Conservation (phyloP, 768 basidiomycete genomes). For the Kwoniella europaea region DNA sequence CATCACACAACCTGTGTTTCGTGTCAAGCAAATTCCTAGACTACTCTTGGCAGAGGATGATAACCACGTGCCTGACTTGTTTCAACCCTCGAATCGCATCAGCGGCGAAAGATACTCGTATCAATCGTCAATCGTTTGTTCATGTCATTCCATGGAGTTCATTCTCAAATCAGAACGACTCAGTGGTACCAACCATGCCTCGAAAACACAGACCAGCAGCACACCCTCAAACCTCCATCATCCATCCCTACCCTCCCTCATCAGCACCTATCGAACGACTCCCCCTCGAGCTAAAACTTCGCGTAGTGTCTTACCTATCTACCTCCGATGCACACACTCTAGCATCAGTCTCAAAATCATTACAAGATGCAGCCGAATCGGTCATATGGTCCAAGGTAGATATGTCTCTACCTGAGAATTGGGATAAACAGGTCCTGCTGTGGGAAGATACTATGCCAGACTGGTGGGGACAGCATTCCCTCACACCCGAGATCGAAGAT, state of each 20-base stretch:
- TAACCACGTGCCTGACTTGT: background rate
- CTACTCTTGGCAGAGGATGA: background rate
- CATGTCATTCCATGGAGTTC: too few relatives aligned
- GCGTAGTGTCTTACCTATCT: constrained; percentile 8
- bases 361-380: constrained; percentile 12
- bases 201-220: background rate
- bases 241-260: background rate
- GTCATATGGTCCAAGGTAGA: constrained; percentile 17
- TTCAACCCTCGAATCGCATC: background rate
- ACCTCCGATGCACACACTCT: background rate
- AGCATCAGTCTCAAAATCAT: constrained; percentile 1
- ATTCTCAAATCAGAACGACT: too few relatives aligned
- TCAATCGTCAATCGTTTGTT: too few relatives aligned
- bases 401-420: background rate
- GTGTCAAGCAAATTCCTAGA: too few relatives aligned
- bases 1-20: too few relatives aligned
- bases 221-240: background rate
- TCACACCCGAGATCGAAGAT: background rate
- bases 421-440: background rate
- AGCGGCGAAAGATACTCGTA: too few relatives aligned
- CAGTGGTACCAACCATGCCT: background rate
- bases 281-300: constrained; percentile 19
- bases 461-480: background rate
- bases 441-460: constrained; percentile 1
- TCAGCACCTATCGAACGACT: constrained; percentile 17